Base-by-base conservation (phyloP, 2,329 filamentous ascomycete genomes). In the Botrytis elliptica region DNA sequence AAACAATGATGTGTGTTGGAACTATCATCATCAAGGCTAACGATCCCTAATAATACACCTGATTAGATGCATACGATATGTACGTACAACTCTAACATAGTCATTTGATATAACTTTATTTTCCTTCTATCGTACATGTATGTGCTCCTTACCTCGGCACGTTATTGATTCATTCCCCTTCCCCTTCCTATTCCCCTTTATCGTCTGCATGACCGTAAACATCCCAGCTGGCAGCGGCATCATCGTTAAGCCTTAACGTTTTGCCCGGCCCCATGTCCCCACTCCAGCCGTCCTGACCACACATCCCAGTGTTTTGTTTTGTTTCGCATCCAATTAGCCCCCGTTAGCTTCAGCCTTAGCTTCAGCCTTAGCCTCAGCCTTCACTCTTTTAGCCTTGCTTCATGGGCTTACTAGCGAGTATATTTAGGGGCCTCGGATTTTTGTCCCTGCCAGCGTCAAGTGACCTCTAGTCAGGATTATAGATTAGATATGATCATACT, bases 211-310 rank as follows among this genome's bases (percentile, higher is more conserved):
- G 20, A 55, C 46, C 22, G 42, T 29, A 55, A 25, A 25, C 44
- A 66, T 22, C 40, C 42, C 40, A 65, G 29, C 40, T 33, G 40
- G 20, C 63, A 65, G 29, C 42, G 49, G 25, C 65, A 68, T 38
- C 33, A 38, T 63, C 60, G 60, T 67, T 67, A 55, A 40, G 65
- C 65, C 65, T 68, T 55, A 68, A 68, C 46, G 46, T 55, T 65
- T 25, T 64, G 60, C 36, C 65, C 25, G 36, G 36, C 36, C 16
- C 33, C 33, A 18, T 36, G 46, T 22, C 49, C 36, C 52, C 36
- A 25, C 40, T 44, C 18, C 46, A 29, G 44, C 44, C 44, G 29
- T 55, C 65, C 65, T 36, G 38, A 55, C 46, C 65, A 52, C 49
- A 40, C 33, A 55, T 42, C 66, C 66, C 49, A 9, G 66, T 42